Percentiles rank a stretch among this genome's conserved stretches.
Conservation (phyloP, 1,139 yeast genomes). For the Pichia sp. region DNA sequence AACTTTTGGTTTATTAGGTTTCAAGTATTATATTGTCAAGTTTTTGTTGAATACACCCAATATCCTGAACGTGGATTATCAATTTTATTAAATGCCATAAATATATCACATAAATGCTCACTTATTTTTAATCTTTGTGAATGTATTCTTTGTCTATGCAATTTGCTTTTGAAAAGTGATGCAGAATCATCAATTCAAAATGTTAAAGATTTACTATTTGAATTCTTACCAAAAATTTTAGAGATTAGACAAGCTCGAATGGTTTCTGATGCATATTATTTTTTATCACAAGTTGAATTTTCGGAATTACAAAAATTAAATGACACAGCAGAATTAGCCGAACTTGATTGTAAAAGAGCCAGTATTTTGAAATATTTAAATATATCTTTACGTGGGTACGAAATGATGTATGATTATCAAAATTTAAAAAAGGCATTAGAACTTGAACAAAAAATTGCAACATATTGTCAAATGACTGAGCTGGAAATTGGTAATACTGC, state of each 20-base stretch:
- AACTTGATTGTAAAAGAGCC: slow-evolving; percentile 13
- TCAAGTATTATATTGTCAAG: slow-evolving; percentile 39
- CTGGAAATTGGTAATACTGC: not conserved
- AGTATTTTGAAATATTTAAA: slow-evolving; percentile 36
- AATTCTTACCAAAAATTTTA: slow-evolving; percentile 39
- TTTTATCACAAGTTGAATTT: slow-evolving; percentile 31
- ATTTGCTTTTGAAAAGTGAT: slow-evolving; percentile 35
- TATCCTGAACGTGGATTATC: slow-evolving; percentile 40
- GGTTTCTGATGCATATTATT: slow-evolving; percentile 36
- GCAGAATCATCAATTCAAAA: slow-evolving; percentile 29
- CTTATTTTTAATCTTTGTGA: slow-evolving; percentile 36
- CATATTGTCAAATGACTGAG: slow-evolving; percentile 7
- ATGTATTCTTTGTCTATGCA: slow-evolving; percentile 37
- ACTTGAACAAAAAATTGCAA: slow-evolving; percentile 28
- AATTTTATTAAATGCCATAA: slow-evolving; percentile 40
- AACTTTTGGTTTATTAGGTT: slow-evolving; percentile 39
- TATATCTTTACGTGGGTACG: slow-evolving; percentile 41
- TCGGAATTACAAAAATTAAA: not conserved
- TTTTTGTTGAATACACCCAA: slow-evolving; percentile 35
- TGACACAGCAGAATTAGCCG: slow-evolving; percentile 9
- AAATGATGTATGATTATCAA: slow-evolving; percentile 32
- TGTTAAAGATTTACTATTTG: slow-evolving; percentile 33
- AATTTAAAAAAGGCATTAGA: slow-evolving; percentile 32
- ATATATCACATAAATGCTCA: slow-evolving; percentile 39
- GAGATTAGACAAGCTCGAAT: slow-evolving; percentile 34